Conservation (phyloP, 768 basidiomycete species). For the Pisolithus orientalis region DNA sequence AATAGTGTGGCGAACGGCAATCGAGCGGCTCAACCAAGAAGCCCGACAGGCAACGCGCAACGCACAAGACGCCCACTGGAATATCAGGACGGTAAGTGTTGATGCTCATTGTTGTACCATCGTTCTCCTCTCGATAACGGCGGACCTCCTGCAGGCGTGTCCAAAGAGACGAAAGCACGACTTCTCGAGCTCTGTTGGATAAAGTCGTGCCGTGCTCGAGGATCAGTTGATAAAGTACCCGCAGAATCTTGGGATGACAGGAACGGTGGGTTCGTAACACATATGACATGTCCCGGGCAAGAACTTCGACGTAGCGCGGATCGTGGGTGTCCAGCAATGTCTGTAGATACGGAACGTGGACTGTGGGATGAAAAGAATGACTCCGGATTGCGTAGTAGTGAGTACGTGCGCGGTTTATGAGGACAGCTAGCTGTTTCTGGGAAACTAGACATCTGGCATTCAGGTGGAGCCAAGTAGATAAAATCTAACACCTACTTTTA, state of each 20-base stretch:
- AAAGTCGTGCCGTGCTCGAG: constrained; percentile 22
- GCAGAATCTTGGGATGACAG: constrained; percentile 31
- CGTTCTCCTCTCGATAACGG: background rate
- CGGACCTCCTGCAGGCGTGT: background rate
- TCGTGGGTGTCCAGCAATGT: constrained; percentile 30
- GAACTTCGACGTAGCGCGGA: constrained; percentile 20
- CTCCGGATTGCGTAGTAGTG: constrained; percentile 38
- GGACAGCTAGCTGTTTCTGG: constrained; percentile 4
- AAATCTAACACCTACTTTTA: constrained; percentile 10
- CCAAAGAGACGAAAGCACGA: constrained; percentile 31
- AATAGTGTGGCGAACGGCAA: background rate
- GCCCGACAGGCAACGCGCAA: constrained; percentile 11
- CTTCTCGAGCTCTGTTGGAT: constrained; percentile 22
- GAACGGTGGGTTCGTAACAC: constrained; percentile 28
- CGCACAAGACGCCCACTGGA: constrained; percentile 2
- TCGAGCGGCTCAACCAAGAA: constrained; percentile 4
- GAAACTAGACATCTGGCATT: constrained; percentile 8
- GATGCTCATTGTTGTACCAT: background rate
- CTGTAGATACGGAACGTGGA: constrained; percentile 44
- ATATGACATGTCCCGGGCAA: constrained; percentile 29
- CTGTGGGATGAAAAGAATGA: constrained; percentile 31
- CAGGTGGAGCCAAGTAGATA: constrained; percentile 2
- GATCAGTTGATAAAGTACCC: constrained; percentile 38
- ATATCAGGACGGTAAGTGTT: background rate
- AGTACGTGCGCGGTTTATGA: constrained; percentile 28